These are phyloP conservation scores for Psophocarpus tetragonolobus DNA, from an alignment of 306 rosid genomes.

Conservation along the genomic window DNA sequence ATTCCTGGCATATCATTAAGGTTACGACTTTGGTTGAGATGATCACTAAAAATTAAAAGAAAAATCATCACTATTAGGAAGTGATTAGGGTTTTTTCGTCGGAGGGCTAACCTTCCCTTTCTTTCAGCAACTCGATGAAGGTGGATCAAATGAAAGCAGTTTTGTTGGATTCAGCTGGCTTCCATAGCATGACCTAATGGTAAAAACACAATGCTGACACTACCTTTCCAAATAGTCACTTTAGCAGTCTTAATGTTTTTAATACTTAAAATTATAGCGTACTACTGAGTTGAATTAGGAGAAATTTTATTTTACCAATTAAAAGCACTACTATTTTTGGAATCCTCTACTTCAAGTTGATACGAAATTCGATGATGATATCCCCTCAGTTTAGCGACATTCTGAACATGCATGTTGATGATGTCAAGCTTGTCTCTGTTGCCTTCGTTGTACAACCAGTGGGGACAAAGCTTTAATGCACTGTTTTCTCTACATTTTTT, in stretches of 20 bases:
- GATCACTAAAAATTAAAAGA: background rate
- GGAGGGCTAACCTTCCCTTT: background rate
- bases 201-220: background rate
- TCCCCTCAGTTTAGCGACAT: background rate
- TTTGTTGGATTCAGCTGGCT: constrained; percentile 66
- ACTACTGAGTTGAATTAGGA: background rate
- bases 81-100: background rate
- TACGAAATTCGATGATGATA: background rate
- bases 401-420: background rate
- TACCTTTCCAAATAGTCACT: background rate
- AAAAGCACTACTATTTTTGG: background rate
- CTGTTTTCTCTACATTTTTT: background rate
- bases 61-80: background rate
- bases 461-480: background rate
- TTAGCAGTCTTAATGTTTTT: constrained; percentile 7
- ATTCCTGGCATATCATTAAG: background rate
- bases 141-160: constrained; percentile 66
- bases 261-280: background rate
- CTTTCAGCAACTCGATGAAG: constrained; percentile 65
- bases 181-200: constrained; percentile 44
- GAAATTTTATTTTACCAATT: background rate
- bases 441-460: background rate
- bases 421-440: background rate
- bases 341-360: background rate
- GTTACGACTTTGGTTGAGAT: background rate